These are phyloP conservation scores for Saccharomycopsis hybrid DNA, from an alignment of 1,139 yeast genomes.

Conservation along the genomic window DNA sequence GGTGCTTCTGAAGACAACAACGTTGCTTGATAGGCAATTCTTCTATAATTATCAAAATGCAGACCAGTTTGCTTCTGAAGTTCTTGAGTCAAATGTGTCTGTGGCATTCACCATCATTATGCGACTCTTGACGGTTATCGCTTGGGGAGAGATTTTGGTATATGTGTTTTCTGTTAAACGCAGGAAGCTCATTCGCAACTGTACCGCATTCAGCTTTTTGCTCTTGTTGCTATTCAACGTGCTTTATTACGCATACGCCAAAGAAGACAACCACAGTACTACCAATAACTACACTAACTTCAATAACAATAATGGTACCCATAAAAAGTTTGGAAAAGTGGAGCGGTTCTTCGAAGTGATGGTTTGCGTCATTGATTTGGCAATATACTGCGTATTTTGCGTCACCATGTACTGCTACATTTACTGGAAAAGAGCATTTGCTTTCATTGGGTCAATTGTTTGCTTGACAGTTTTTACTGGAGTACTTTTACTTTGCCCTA, in stretches of 20 bases:
- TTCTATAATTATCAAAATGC: slow-evolving; percentile 25
- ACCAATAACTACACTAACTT: not conserved
- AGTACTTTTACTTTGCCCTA: slow-evolving; percentile 21
- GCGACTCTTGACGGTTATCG: slow-evolving; percentile 22
- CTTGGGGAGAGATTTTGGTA: slow-evolving; percentile 24
- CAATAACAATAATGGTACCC: slow-evolving; percentile 1
- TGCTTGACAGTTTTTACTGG: slow-evolving; percentile 23
- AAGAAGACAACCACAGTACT: not conserved
- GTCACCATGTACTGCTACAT: slow-evolving; percentile 22
- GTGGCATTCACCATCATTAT: slow-evolving; percentile 22
- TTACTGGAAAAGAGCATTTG: slow-evolving; percentile 22
- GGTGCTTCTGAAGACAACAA: slow-evolving; percentile 23
- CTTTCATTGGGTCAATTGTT: slow-evolving; percentile 22
- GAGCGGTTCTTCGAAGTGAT: slow-evolving; percentile 2
- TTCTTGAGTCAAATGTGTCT: slow-evolving; percentile 22
- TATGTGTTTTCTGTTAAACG: slow-evolving; percentile 16
- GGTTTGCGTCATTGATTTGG: slow-evolving; percentile 20
- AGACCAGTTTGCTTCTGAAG: slow-evolving; percentile 15
- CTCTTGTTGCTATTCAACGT: slow-evolving; percentile 6
- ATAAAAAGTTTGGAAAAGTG: slow-evolving; percentile 3
- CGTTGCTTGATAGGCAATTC: slow-evolving; percentile 24
- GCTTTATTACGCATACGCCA: not conserved
- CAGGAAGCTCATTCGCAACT: slow-evolving; percentile 6
- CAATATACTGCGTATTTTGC: slow-evolving; percentile 21
- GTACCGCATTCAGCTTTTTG: not conserved